Evolutionary conservation across 345 rosid species (phyloP), one percentile per base, ranked within the genome.

Genomic region (Draba incana): DNA sequence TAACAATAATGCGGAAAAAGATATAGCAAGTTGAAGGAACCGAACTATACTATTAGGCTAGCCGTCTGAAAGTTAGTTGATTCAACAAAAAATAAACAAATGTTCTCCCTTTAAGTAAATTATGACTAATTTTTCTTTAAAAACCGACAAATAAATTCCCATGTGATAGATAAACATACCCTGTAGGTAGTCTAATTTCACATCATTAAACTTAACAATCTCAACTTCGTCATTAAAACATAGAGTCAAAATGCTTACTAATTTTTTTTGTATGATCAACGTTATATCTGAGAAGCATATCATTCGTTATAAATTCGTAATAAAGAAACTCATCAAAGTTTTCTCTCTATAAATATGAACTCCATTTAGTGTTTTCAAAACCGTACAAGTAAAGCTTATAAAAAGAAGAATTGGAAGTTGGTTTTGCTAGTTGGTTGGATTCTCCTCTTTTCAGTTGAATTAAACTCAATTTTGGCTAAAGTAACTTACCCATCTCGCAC

Each of bases 121-220:
- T 10, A 11, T 46, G 25, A 35, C 38, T 57, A 57, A 2, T 38
- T 11, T 57, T 38, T 10, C 38, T 38, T 38, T 2, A 2, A 2
- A 35, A 35, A 35, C 9, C 6, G 13, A 37, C 12, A 20, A 13
- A 37, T 37, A 16, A 20, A 30, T 57, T 37, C 39, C 5, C 11
- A 16, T 7, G 33, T 6, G 47, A 23, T 57, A 38, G 33, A 39
- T 39, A 27, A 8, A 16, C 20, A 47, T 3, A 27, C 51, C 3
- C 8, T 20, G 8, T 47, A 47, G 39, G 62, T 57, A 57, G 33
- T 39, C 35, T 57, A 23, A 23, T 23, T 24, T 57, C 47, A 39
- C 47, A 15, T 20, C 27, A 37, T 38, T 15, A 20, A 39, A 37
- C 24, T 9, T 10, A 57, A 57, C 15, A 57, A 57, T 13, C 47